phyloP scores from a whole-genome alignment of 2,329 filamentous ascomycete species.

The Talaromyces sp. region DNA sequence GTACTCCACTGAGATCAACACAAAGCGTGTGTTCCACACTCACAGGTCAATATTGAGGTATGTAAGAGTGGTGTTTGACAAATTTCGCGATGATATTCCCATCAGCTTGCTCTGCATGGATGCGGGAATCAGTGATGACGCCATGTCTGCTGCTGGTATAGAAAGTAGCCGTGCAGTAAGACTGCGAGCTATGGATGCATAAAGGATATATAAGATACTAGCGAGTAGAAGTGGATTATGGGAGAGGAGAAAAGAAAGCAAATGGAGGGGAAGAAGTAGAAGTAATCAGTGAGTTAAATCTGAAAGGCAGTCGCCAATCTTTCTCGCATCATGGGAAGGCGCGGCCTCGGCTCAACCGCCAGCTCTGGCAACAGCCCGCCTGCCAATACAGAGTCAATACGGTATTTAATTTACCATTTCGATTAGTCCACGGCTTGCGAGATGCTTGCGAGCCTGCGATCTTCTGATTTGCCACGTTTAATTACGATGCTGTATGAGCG shows the following conservation, averaged over 20 bases:
- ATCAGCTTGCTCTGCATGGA: conserved; percentile 44
- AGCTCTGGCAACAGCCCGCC: background rate
- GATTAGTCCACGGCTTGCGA: background rate
- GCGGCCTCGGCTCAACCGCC: background rate
- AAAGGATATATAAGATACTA: conserved; percentile 16
- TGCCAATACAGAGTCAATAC: background rate
- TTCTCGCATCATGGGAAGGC: background rate
- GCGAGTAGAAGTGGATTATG: background rate
- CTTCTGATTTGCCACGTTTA: conserved; percentile 1
- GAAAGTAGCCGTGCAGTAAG: background rate
- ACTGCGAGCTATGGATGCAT: conserved; percentile 10
- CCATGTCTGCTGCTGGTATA: conserved; percentile 31
- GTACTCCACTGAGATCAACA: background rate
- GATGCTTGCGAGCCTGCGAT: background rate
- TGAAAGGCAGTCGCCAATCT: background rate
- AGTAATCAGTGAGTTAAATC: background rate
- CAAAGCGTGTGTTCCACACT: conserved; percentile 22
- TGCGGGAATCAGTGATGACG: conserved; percentile 40
- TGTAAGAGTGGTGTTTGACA: conserved; percentile 32
- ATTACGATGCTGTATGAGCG: background rate
- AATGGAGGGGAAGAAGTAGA: background rate
- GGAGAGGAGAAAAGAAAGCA: background rate
- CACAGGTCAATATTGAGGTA: conserved; percentile 44
- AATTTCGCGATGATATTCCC: conserved; percentile 34
- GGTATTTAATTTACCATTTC: background rate